Base-by-base conservation (phyloP, 441 rosid genomes). In the Sinapis alba region DNA sequence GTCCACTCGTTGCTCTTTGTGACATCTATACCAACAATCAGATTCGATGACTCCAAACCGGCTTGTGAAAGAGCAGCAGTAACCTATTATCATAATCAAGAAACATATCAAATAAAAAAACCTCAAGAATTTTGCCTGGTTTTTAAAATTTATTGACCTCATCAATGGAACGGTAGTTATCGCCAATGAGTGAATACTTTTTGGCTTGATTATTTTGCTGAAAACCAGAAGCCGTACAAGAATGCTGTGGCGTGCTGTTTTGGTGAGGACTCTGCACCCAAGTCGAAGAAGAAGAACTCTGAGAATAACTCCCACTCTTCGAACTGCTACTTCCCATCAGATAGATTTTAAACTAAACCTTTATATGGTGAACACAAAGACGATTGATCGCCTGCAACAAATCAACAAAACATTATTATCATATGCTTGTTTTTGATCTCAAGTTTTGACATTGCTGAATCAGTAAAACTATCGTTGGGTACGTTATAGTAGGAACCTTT, bases 1-100 rank as follows among this genome's bases (percentile, higher is more conserved):
- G 97, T 93, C 97, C 98, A 90, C 65, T 89, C 95, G 20, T 93
- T 90, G 87, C 91, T 87, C 85, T 93, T 93, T 8, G 98, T 93
- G 85, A 93, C 90, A 79, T 93, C 97, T 60, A 93, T 87, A 56
- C 98, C 98, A 45, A 93, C 93, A 41, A 93, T 90, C 69, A 93
- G 87, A 81, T 93, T 93, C 28, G 98, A 93, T 57, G 98, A 93
- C 82, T 93, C 98, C 38, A 93, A 79, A 21, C 98, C 97, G 45
- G 97, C 85, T 69, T 88, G 83, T 28, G 89, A 80, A 51, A 93
- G 92, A 61, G 96, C 95, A 71, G 79, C 78, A 59, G 92, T 86
- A 38, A 92, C 96, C 97, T 7, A 43, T 43, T n/a, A n/a, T n/a
- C n/a, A n/a, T n/a, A n/a, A n/a, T n/a, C n/a, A n/a, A n/a, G n/a